Evolutionary conservation across 768 basidiomycete genomes (phyloP), one percentile per base, ranked within the genome.

Genomic region (Punctularia strigosozonata): DNA sequence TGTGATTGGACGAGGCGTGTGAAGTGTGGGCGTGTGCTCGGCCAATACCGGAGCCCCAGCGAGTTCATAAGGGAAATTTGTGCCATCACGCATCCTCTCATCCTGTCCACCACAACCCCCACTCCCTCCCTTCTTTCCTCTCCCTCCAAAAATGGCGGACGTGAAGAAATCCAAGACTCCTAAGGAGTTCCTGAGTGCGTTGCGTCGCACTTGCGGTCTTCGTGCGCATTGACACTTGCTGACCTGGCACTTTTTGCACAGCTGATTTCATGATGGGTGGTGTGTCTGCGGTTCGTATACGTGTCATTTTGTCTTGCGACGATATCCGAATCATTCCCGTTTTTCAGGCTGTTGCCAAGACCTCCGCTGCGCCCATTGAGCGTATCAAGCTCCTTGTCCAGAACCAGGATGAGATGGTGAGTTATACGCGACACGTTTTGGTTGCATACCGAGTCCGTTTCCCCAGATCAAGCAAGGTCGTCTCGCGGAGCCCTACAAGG

Each of bases 371-470:
- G 48, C 95, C 95, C 66, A 99, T 99, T 56, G 95, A 98, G 78
- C 91, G 95, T 59, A 94, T 99, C 68, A 99, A 99, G 74, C 80
- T 98, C 55, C 68, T 94, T 60, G 83, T 94, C 44, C 89, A 97
- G 68, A 97, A 95, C 70, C 94, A 98, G 79, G 94, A 92, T 77
- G 95, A 98, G 73, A 99, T 98, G 95, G 84, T n/a, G n/a, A n/a
- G n/a, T n/a, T n/a, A n/a, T 80, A n/a, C 3, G 66, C 59, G 37
- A 25, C 21, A 24, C 41, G 14, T 31, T 18, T 31, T 20, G 37
- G n/a, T 33, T n/a, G 41, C 22, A 15, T 14, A 17, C 39, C 26
- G 41, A 26, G 46, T 36, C 39, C 24, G 31, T 17, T 38, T 67
- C 54, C 66, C 61, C 52, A 94, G 90, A 95, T 98, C 74, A 98